Conservation (phyloP, 768 basidiomycete species). For the Atractiella rhizophila region DNA sequence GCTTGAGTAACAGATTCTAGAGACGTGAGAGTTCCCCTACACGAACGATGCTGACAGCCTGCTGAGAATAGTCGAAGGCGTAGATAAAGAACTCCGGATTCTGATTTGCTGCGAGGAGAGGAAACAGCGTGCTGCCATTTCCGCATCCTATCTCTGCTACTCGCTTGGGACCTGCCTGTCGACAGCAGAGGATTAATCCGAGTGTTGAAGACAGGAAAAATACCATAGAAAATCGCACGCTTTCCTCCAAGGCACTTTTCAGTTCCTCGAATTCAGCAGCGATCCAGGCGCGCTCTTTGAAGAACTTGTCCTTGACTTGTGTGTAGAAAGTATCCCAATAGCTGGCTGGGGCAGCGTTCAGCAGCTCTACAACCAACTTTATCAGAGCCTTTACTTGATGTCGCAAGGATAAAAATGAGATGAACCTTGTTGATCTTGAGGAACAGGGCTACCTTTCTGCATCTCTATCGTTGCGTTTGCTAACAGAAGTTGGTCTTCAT, state of each 20-base stretch:
- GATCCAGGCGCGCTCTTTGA: conserved; percentile 82
- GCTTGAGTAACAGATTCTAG: background rate
- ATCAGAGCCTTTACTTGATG: no score
- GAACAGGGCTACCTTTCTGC: conserved; percentile 48
- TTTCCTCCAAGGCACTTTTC: conserved; percentile 36
- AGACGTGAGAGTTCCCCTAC: conserved; percentile 23
- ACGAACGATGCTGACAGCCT: conserved; percentile 73
- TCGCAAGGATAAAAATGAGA: no score
- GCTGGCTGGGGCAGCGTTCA: conserved; percentile 17
- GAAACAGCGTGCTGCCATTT: conserved; percentile 84
- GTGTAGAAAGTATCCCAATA: conserved; percentile 83
- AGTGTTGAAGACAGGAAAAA: background rate
- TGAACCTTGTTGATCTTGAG: conserved; percentile 46
- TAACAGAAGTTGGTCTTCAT: conserved; percentile 43
- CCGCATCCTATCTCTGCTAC: conserved; percentile 77
- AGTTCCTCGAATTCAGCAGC: conserved; percentile 86
- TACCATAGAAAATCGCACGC: conserved; percentile 26
- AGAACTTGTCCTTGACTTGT: conserved; percentile 56
- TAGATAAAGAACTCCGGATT: conserved; percentile 49
- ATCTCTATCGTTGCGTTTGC: conserved; percentile 42
- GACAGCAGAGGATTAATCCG: conserved; percentile 1
- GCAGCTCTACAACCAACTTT: no score
- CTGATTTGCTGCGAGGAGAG: conserved; percentile 51
- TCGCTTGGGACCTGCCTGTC: conserved; percentile 53
- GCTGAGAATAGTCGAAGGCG: conserved; percentile 74